Conservation (phyloP, 2,329 filamentous ascomycete species). For the Hymenoscyphus linearis region DNA sequence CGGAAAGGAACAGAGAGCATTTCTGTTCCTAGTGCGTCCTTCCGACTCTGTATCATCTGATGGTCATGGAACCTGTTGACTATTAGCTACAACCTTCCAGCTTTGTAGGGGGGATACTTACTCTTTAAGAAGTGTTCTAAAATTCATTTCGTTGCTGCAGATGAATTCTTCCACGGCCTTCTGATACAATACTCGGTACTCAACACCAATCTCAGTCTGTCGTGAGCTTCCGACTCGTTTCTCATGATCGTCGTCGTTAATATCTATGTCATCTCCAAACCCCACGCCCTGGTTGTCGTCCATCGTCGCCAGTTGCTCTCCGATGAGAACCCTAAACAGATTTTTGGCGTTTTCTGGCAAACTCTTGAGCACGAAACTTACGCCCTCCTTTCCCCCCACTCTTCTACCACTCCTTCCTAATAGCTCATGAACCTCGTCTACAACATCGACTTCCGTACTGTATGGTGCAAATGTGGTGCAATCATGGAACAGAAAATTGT, state of each 20-base stretch:
- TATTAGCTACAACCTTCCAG: conserved; percentile 25
- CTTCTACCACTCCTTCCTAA: conserved; percentile 75
- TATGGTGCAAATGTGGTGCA: conserved; percentile 82
- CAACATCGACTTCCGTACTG: conserved; percentile 69
- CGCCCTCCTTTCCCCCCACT: conserved; percentile 83
- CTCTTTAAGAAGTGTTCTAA: conserved; percentile 90
- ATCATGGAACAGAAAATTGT: conserved; percentile 89
- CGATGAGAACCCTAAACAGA: conserved; percentile 78
- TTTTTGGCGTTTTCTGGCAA: conserved; percentile 88
- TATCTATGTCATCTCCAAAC: conserved; percentile 38
- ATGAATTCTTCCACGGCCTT: conserved; percentile 97
- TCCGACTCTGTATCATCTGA: conserved; percentile 88
- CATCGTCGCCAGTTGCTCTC: conserved; percentile 71
- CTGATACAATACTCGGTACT: conserved; percentile 88
- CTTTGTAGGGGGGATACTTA: conserved; percentile 39
- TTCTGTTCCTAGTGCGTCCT: conserved; percentile 81
- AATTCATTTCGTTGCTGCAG: conserved; percentile 92
- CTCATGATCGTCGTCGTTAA: conserved; percentile 40
- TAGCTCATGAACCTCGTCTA: conserved; percentile 85
- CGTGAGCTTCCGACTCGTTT: conserved; percentile 23
- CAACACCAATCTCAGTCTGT: conserved; percentile 56
- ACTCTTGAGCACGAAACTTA: conserved; percentile 83
- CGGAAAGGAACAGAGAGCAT: conserved; percentile 79
- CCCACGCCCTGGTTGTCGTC: conserved; percentile 49
- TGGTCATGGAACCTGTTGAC: conserved; percentile 81